phyloP scores from a whole-genome alignment of 2,329 filamentous ascomycete species.

The Epichloe typhina region DNA sequence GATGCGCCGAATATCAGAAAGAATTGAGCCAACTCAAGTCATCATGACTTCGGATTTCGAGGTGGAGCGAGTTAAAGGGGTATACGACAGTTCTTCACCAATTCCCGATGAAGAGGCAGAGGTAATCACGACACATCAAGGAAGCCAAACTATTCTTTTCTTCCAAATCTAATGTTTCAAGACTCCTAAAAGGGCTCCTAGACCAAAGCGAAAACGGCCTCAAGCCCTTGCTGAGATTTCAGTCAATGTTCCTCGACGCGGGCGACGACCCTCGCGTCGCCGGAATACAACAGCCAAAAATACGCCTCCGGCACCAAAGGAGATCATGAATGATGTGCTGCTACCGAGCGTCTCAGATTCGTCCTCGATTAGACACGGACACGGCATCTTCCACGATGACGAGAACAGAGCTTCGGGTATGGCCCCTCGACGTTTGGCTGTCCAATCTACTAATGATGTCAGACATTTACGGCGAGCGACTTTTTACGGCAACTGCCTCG shows the following conservation, averaged over 20 bases:
- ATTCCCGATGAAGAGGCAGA: slow-evolving; percentile 24
- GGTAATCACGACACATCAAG: slow-evolving; percentile 22
- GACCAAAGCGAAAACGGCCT: slow-evolving; percentile 18
- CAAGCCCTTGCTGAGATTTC: slow-evolving; percentile 22
- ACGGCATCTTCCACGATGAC: slow-evolving; percentile 20
- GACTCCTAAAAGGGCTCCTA: slow-evolving; percentile 18
- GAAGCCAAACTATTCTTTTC: not conserved
- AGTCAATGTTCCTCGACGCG: slow-evolving; percentile 19
- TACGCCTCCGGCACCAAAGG: slow-evolving; percentile 8
- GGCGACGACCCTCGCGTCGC: slow-evolving; percentile 13
- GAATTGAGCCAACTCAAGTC: slow-evolving; percentile 50
- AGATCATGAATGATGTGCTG: not conserved
- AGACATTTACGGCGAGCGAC: slow-evolving; percentile 14
- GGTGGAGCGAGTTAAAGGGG: slow-evolving; percentile 38
- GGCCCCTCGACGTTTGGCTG: not conserved
- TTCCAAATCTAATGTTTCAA: slow-evolving; percentile 5
- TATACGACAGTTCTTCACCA: slow-evolving; percentile 46
- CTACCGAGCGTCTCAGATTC: not conserved
- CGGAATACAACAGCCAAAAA: slow-evolving; percentile 10
- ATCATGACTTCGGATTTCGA: slow-evolving; percentile 44
- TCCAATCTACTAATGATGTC: slow-evolving; percentile 8
- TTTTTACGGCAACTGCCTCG: slow-evolving; percentile 9
- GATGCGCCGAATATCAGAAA: slow-evolving; percentile 50
- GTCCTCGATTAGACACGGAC: slow-evolving; percentile 11
- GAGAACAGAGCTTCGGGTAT: slow-evolving; percentile 15